Percentiles rank a stretch among this genome's conserved stretches.
Evolutionary conservation across 1,284 basidiomycete species (phyloP).

Genomic region (Ganoderma lingzhi): DNA sequence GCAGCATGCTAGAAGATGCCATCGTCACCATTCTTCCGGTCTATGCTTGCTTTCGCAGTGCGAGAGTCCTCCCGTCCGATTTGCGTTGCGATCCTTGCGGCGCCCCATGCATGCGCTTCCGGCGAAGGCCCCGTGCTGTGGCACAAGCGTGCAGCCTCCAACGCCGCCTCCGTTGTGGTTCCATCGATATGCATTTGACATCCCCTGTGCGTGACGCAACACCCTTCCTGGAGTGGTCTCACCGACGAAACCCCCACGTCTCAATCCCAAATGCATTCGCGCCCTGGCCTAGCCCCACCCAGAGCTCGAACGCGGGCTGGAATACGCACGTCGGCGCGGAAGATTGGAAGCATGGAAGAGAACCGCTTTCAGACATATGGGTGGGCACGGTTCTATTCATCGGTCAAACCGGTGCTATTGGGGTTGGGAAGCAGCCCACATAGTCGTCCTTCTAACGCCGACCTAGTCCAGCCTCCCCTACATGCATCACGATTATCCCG

Average conservation of each 20-base stretch:
- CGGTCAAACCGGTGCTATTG: not conserved
- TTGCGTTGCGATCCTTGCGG: not conserved
- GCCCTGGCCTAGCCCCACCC: too few relatives aligned
- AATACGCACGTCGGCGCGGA: too few relatives aligned
- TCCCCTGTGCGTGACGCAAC: not conserved
- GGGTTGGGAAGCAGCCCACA: not conserved
- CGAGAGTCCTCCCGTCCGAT: not conserved
- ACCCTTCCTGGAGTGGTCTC: too few relatives aligned
- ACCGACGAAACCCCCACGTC: too few relatives aligned
- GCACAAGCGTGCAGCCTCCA: too few relatives aligned
- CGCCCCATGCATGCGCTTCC: not conserved
- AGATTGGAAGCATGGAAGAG: slow-evolving; percentile 1
- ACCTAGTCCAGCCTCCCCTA: not conserved
- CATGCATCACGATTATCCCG: not conserved
- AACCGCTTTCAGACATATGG: not conserved
- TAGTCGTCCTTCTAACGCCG: not conserved
- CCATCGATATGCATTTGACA: not conserved
- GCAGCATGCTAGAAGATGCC: not conserved
- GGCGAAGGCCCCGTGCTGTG: not conserved
- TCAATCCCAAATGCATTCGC: too few relatives aligned
- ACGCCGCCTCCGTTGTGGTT: not conserved
- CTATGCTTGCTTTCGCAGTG: not conserved
- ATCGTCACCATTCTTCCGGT: not conserved
- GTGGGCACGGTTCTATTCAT: not conserved
- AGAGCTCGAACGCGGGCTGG: not conserved